Base-by-base conservation (phyloP, 441 rosid genomes). In the Pelargonium cotyledonis region DNA sequence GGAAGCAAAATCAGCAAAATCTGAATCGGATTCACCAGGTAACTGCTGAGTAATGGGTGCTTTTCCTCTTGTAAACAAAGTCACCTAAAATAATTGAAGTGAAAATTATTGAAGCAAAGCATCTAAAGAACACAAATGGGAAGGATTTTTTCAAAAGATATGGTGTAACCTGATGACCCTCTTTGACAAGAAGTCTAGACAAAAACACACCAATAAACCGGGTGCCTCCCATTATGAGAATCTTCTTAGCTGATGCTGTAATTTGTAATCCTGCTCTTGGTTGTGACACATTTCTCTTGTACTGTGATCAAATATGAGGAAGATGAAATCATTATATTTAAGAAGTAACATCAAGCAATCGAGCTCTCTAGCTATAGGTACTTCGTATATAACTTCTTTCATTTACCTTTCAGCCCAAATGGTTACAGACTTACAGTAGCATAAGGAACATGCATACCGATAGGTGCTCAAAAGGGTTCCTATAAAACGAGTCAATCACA, bases 11-110 rank as follows among this genome's bases (percentile, higher is more conserved):
- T 86, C 89, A 65, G 95, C 81, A 41, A 72, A 94, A 63, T 89
- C 97, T 77, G 83, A 82, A 80, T 87, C 97, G 62, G 96, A 84
- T 85, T 91, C 97, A 67, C 95, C 94, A 0, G 97, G 96, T 67
- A 94, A 74, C 72, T 85, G 92, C 71, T 89, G 88, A 40, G 97
- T 81, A 67, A 91, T 77, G 70, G 97, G 91, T 68, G 96, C 84
- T 81, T 94, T 94, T 65, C 97, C 99, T 75, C 96, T 84, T 3
- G 97, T 91, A 72, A 94, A 94, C 85, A 94, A 83, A 63, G 96
- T 91, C 68, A 94, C 99, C 96, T 94, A 85, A 64, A 77, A 79
- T 72, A 68, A 40, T 57, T 62, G 58, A 51, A 51, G 58, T 51
- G 58, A 51, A n/a, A 51, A 68, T 40, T 8, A 7, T 21, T 65